Base-by-base conservation (phyloP, 1,284 basidiomycete species). In the Pseudozyma sp. region DNA sequence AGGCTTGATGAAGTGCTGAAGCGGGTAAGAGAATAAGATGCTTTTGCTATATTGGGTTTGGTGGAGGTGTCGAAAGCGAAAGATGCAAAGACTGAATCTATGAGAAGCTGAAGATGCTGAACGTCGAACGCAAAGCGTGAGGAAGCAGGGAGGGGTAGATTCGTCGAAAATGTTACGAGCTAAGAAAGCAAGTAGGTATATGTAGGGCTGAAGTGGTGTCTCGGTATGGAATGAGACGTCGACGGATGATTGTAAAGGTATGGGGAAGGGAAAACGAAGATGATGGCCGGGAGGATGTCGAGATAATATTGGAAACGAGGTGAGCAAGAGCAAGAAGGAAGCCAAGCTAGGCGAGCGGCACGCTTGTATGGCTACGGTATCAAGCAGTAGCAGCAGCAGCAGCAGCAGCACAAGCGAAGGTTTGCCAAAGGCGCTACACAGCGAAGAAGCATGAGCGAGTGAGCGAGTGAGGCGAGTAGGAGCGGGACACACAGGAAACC, bases 31-130 rank as follows among this genome's bases (percentile, higher is more conserved):
- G 19, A 8, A 47, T 1, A 19, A 34, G 58, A 60, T 60, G 59
- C 51, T 60, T 55, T 62, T 55, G 45, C 16, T 8, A 39, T 9
- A 8, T 13, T n/a, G 39, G 4, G 39, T 40, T 21, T 47, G 45
- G 5, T 25, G 19, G 19, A 11, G 21, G 5, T 25, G 6, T 12
- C 18, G 43, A 10, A 9, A n/a, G 18, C 16, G 4, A 19, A 44
- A n/a, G 43, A 13, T 44, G 43, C 9, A 44, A 18, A 44, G 19
- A 11, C 7, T 12, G 25, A 12, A 12, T 25, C 21, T 25, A 25
- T 11, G 13, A 25, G 14, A 18, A 47, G 45, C 1, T 47, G 45
- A n/a, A 21, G 19, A 40, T 21, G 52, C 36, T 52, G 51, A 19
- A 38, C 21, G 39, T 49, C 13, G 19, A 10, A 44, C 18, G 43